A percentile compares a stretch with the other conserved stretches of the same genome.
Conservation (phyloP, 106 monocot genomes). For the Ottelia alismoides region DNA sequence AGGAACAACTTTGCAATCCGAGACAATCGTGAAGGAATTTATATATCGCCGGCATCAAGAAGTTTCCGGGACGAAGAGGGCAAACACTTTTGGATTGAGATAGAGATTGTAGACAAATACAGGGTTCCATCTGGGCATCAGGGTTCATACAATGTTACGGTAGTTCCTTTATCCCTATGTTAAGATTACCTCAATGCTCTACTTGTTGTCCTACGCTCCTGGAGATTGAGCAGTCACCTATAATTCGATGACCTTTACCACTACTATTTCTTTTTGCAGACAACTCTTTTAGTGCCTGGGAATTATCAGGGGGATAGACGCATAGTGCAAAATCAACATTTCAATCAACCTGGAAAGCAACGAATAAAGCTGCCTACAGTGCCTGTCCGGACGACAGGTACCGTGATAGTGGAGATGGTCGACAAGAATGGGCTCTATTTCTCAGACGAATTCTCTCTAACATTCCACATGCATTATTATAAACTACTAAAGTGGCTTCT, state of each 20-base stretch:
- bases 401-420: constrained; percentile 91
- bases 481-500: constrained; percentile 95
- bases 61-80: constrained; percentile 92
- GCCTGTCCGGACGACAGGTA: constrained; percentile 87
- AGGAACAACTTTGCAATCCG: constrained; percentile 76
- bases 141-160: constrained; percentile 98
- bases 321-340: constrained; percentile 40
- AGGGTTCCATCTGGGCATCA: constrained; percentile 73
- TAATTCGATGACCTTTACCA: too few species aligned
- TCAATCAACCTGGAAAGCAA: constrained; percentile 69
- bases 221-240: too few species aligned
- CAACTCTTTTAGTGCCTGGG: constrained; percentile 79
- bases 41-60: constrained; percentile 51
- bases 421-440: constrained; percentile 92
- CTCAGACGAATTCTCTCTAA: constrained; percentile 92
- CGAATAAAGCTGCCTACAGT: constrained; percentile 85
- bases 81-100: constrained; percentile 95
- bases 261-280: too few species aligned
- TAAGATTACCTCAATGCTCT: not conserved
- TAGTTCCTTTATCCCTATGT: constrained; percentile 15
- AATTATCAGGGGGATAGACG: constrained; percentile 93
- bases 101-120: constrained; percentile 84
- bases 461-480: constrained; percentile 96
- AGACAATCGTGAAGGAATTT: constrained; percentile 82
- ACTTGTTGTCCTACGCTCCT: not conserved